Conservation (phyloP, 2,329 filamentous ascomycete genomes). For the Diaporthe amygdali region DNA sequence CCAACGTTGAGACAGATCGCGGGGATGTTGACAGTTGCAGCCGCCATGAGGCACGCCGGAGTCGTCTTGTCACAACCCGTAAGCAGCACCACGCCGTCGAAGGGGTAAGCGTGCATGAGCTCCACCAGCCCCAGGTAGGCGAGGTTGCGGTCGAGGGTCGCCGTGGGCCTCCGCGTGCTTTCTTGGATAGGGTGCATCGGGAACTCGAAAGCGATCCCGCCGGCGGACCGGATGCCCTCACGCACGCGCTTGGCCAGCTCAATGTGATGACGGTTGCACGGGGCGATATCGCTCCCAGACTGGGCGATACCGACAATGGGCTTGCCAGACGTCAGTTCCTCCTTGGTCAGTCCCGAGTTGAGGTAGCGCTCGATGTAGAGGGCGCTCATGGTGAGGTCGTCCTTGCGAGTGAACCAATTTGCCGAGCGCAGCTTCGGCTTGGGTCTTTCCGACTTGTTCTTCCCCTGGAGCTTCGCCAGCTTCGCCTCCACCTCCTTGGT, state of each 20-base stretch:
- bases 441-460: background rate
- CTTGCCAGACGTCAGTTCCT: constrained; percentile 53
- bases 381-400: constrained; percentile 36
- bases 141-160: constrained; percentile 54
- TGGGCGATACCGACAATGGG: constrained; percentile 59
- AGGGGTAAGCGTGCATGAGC: constrained; percentile 50
- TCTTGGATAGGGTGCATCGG: constrained; percentile 59
- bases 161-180: constrained; percentile 50
- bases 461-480: constrained; percentile 21
- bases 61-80: constrained; percentile 60
- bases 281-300: constrained; percentile 54
- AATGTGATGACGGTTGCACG: constrained; percentile 55
- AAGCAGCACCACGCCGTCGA: constrained; percentile 55
- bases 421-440: constrained; percentile 40
- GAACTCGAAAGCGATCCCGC: constrained; percentile 56
- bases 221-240: constrained; percentile 53
- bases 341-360: constrained; percentile 53
- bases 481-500: constrained; percentile 31
- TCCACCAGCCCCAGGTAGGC: constrained; percentile 54
- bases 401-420: constrained; percentile 48
- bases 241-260: constrained; percentile 54
- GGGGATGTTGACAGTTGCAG: constrained; percentile 56
- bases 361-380: constrained; percentile 56
- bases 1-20: constrained; percentile 57
- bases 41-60: constrained; percentile 56